These are phyloP conservation scores for Cucurbita maxima DNA, from an alignment of 306 rosid genomes.

Conservation along the genomic window DNA sequence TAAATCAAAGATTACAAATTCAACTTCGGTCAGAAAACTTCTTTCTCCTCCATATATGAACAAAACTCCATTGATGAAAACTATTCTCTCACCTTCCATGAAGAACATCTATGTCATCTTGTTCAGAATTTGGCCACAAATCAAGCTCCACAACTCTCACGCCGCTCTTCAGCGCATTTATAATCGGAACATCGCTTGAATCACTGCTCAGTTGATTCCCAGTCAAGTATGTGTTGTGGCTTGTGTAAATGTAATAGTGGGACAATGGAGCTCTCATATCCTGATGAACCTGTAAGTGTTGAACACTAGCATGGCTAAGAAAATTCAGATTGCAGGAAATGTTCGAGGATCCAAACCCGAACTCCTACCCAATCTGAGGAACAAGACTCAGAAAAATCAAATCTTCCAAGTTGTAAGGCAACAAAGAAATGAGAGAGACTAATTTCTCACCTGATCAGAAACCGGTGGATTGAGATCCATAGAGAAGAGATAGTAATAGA, in stretches of 20 bases:
- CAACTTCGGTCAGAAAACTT: not conserved
- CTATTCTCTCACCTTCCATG: constrained; percentile 65
- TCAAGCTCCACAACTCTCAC: constrained; percentile 84
- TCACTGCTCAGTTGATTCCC: constrained; percentile 98
- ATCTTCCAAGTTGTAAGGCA: not conserved
- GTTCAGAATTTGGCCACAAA: constrained; percentile 75
- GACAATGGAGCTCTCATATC: constrained; percentile 86
- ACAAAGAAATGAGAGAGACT: not conserved
- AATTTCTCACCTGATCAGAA: constrained; percentile 27
- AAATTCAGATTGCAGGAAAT: constrained; percentile 9
- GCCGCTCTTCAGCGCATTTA: constrained; percentile 50
- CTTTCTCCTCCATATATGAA: no score
- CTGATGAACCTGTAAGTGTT: constrained; percentile 63
- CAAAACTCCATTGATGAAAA: not conserved
- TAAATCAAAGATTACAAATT: constrained; percentile 14
- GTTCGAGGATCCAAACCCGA: not conserved
- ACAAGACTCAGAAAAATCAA: not conserved
- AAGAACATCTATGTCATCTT: constrained; percentile 52
- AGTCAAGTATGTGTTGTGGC: constrained; percentile 87
- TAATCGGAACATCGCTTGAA: constrained; percentile 71
- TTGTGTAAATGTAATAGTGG: constrained; percentile 89
- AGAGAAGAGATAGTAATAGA: constrained; percentile 37
- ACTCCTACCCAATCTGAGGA: not conserved
- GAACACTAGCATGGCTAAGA: not conserved
- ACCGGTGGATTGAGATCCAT: constrained; percentile 47